Evolutionary conservation across 305 asterid species (phyloP), one percentile per base, ranked within the genome.

Genomic region (Plantago rigida): DNA sequence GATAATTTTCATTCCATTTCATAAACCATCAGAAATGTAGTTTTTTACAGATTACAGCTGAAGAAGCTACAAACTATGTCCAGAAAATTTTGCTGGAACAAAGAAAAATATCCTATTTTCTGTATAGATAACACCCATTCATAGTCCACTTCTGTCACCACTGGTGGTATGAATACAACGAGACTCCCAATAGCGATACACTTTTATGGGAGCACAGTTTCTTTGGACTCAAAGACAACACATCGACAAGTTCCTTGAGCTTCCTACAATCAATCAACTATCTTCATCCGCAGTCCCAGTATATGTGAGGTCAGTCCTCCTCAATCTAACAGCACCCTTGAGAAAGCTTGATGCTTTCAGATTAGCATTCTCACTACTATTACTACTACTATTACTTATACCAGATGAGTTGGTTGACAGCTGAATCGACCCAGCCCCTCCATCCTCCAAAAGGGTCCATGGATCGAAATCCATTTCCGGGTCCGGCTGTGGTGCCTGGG

Each of bases 391-490:
- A 59, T 84, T 81, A 17, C 83, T 71, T 5, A 68, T 71, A 46
- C 66, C 71, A 2, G 84, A 64, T 17, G 88, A 78, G 74, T 59
- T 78, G 71, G 77, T 77, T 2, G 85, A 53, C 17, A 53, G 78
- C 66, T 73, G 95, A 56, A 84, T 76, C 1, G 83, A 77, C 13
- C 90, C 90, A 0, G 96, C 84, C 53, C 97, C 99, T 56, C 97
- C 99, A 22, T 92, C 99, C 68, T 92, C 99, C 82, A 92, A 75
- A 50, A 92, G 79, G 73, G 85, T 84, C 99, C 99, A 89, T 13
- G 82, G 87, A 63, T 86, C 97, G 10, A 79, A 68, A 60, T 86
- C 96, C 50, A 62, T n/a, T 46, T 81, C 93, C n/a, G 52, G 58
- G 15, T 88, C 96, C 58, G 64, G 96, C 64, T 74, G 83, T 39